phyloP scores from a whole-genome alignment of 1,139 yeast species.

The Blastobotrys capitulatus region DNA sequence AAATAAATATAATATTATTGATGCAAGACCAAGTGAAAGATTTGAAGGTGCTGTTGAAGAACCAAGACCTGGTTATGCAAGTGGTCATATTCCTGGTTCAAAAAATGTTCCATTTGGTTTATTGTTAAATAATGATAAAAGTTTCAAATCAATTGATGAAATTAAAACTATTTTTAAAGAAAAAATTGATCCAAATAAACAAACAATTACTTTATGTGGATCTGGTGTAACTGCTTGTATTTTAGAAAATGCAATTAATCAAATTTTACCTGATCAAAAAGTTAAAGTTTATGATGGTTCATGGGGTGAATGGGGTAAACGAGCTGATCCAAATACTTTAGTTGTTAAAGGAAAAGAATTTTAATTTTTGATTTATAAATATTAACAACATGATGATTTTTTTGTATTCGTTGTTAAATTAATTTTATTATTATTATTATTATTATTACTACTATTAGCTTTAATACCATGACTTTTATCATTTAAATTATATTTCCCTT shows the following conservation, averaged over 20 bases:
- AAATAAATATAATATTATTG: constrained; percentile 51
- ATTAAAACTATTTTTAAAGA: constrained; percentile 44
- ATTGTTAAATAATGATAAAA: constrained; percentile 44
- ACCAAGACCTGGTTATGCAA: constrained; percentile 78
- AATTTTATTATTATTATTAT: constrained; percentile 13
- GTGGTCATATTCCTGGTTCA: constrained; percentile 87
- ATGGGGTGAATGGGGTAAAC: constrained; percentile 62
- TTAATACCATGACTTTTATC: constrained; percentile 30
- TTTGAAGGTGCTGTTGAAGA: constrained; percentile 78
- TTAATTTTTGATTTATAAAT: not conserved
- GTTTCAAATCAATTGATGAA: constrained; percentile 45
- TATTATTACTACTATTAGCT: constrained; percentile 17
- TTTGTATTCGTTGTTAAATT: constrained; percentile 16
- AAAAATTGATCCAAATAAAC: constrained; percentile 39
- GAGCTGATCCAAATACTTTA: constrained; percentile 27
- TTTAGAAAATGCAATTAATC: constrained; percentile 62
- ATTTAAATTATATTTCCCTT: constrained; percentile 30
- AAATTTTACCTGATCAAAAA: constrained; percentile 45
- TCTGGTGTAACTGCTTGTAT: constrained; percentile 93
- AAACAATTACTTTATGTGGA: constrained; percentile 81
- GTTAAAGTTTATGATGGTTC: constrained; percentile 86
- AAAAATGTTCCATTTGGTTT: constrained; percentile 68
- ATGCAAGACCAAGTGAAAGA: constrained; percentile 74
- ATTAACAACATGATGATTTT: not conserved
- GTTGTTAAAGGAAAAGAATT: constrained; percentile 21